Evolutionary conservation across 179 eudicot genomes (phyloP).

Genomic region (Drosera spatulata): DNA sequence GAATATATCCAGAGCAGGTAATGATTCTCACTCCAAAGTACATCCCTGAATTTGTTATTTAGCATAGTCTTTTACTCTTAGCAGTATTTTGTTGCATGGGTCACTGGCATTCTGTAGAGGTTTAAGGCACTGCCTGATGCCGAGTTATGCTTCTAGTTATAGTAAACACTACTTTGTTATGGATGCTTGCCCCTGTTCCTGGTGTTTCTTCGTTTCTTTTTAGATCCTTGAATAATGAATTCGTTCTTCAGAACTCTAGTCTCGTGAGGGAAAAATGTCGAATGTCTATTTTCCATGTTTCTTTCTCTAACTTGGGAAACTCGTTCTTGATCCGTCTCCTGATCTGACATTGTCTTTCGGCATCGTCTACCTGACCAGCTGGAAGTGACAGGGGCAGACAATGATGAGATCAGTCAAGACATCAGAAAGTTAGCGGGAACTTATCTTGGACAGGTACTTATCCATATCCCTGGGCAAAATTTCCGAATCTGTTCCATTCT

Average conservation of each 20-base stretch:
- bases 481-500: not conserved
- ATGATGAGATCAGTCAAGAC: constrained; percentile 36
- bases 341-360: not conserved
- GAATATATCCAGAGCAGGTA: constrained; percentile 38
- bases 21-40: not conserved
- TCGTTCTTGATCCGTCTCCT: not conserved
- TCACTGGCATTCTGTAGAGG: no score
- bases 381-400: constrained; percentile 26
- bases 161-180: no score
- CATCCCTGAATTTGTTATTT: not conserved
- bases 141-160: no score
- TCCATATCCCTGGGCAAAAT: not conserved
- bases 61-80: not conserved
- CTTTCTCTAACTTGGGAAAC: not conserved
- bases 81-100: not conserved
- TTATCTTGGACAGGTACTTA: constrained; percentile 38
- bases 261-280: no score
- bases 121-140: no score
- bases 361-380: constrained; percentile 18
- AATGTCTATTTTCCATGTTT: no score
- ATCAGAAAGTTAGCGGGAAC: constrained; percentile 28
- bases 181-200: no score
- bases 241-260: no score
- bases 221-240: no score
- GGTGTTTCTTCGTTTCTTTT: no score